Evolutionary conservation across 106 monocot species (phyloP).

Genomic region (Gastrodia elata): DNA sequence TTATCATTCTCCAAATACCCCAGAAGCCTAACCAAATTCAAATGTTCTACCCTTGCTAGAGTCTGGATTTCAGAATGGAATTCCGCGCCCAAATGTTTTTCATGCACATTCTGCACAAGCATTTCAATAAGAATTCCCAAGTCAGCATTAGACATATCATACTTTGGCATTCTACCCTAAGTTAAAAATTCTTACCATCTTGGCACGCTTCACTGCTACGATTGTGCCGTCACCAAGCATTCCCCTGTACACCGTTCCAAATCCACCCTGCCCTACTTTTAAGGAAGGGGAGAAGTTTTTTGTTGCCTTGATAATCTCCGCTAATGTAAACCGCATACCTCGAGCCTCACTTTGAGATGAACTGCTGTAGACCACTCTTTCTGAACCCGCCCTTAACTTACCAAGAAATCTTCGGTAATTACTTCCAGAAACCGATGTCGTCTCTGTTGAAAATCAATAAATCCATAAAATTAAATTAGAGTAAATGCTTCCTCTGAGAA

Average conservation of each 20-base stretch:
- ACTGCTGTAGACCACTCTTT: slow-evolving; percentile 12
- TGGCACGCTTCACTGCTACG: slow-evolving; percentile 72
- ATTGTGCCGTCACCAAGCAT: slow-evolving; percentile 40
- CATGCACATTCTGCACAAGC: slow-evolving; percentile 23
- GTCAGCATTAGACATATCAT: not conserved
- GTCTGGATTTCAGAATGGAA: slow-evolving; percentile 48
- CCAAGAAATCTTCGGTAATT: slow-evolving; percentile 7
- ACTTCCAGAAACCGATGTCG: slow-evolving; percentile 8
- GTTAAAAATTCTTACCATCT: slow-evolving; percentile 28
- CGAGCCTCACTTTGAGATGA: slow-evolving; percentile 17
- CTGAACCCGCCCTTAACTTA: slow-evolving; percentile 16
- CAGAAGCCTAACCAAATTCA: slow-evolving; percentile 44
- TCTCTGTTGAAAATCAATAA: not conserved
- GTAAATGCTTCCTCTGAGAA: not conserved
- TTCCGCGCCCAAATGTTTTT: slow-evolving; percentile 24
- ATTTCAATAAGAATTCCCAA: not conserved
- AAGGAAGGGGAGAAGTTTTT: slow-evolving; percentile 49
- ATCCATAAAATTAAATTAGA: not conserved
- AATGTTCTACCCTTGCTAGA: slow-evolving; percentile 46
- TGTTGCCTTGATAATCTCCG: slow-evolving; percentile 51
- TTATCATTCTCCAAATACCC: slow-evolving; percentile 43
- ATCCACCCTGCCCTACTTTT: slow-evolving; percentile 74
- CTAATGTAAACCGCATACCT: slow-evolving; percentile 26
- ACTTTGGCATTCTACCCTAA: not conserved
- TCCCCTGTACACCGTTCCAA: slow-evolving; percentile 64